phyloP scores from a whole-genome alignment of 2,329 filamentous ascomycete species.

The Phoma sp. region DNA sequence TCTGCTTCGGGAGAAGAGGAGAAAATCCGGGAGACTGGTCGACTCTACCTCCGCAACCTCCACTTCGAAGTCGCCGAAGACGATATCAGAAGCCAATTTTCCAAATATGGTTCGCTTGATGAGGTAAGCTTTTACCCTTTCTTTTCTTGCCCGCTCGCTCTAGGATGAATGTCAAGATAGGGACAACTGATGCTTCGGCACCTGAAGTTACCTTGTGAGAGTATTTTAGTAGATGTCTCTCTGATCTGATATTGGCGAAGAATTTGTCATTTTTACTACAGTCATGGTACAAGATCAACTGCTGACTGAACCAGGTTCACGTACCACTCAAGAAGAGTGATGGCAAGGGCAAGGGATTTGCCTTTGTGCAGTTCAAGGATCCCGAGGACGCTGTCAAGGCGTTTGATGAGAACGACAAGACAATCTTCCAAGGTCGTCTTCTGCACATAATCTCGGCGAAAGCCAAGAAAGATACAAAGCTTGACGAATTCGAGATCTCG shows the following conservation, averaged over 20 bases:
- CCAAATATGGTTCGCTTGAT: conserved; percentile 74
- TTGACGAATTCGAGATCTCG: conserved; percentile 88
- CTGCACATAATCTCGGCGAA: conserved; percentile 87
- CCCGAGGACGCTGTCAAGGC: conserved; percentile 77
- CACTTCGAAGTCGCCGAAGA: conserved; percentile 79
- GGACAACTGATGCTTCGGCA: conserved; percentile 97
- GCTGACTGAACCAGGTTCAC: conserved; percentile 71
- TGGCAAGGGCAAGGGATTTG: conserved; percentile 85
- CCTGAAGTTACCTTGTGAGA: conserved; percentile 89
- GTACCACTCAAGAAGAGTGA: conserved; percentile 74
- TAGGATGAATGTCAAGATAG: conserved; percentile 98
- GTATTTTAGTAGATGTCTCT: conserved; percentile 99
- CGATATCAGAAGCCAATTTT: conserved; percentile 75
- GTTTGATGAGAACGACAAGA: conserved; percentile 79
- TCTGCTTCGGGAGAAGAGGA: conserved; percentile 56
- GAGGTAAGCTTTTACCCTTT: conserved; percentile 71
- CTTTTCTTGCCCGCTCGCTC: conserved; percentile 24
- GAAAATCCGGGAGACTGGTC: conserved; percentile 72
- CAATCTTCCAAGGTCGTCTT: conserved; percentile 89
- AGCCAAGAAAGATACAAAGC: conserved; percentile 77
- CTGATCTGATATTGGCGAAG: conserved; percentile 70
- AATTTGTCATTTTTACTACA: not conserved
- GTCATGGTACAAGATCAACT: conserved; percentile 1
- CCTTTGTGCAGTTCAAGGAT: conserved; percentile 80
- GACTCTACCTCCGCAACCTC: conserved; percentile 88